Evolutionary conservation across 2,329 filamentous ascomycete species (phyloP).

Genomic region (Pseudogymnoascus sp.): DNA sequence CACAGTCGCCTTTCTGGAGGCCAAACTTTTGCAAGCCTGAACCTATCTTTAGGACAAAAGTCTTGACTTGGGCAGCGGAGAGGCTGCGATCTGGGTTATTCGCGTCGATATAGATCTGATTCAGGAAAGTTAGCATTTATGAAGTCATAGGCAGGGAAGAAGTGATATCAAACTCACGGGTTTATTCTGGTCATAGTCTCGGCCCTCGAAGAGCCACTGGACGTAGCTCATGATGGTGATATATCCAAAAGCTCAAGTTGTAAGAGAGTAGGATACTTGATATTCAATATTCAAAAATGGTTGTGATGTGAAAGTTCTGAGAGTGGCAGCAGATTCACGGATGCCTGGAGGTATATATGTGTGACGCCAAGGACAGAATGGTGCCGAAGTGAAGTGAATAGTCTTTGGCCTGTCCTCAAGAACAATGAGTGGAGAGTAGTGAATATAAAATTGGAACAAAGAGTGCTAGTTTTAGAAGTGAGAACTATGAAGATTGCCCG

Average conservation of each 20-base stretch:
- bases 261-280: not conserved
- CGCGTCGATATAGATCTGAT: slow-evolving; percentile 6
- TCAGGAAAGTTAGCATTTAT: not conserved
- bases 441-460: not conserved
- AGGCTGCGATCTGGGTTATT: slow-evolving; percentile 16
- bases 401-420: not conserved
- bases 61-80: slow-evolving; percentile 22
- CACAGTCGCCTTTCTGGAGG: slow-evolving; percentile 25
- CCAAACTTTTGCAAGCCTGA: slow-evolving; percentile 25
- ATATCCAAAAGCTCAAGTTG: not conserved
- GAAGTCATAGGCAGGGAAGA: not conserved
- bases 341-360: not conserved
- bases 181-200: slow-evolving; percentile 3
- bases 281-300: not conserved
- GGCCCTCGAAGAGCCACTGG: not conserved
- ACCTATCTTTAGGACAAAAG: slow-evolving; percentile 22
- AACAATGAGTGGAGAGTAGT: not conserved
- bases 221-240: slow-evolving; percentile 3
- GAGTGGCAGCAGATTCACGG: not conserved
- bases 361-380: not conserved
- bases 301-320: not conserved
- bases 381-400: not conserved
- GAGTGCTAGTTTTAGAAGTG: not conserved
- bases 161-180: not conserved
- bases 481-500: not conserved